phyloP scores from a whole-genome alignment of 257 asterid species.

The Solanum chaucha region DNA sequence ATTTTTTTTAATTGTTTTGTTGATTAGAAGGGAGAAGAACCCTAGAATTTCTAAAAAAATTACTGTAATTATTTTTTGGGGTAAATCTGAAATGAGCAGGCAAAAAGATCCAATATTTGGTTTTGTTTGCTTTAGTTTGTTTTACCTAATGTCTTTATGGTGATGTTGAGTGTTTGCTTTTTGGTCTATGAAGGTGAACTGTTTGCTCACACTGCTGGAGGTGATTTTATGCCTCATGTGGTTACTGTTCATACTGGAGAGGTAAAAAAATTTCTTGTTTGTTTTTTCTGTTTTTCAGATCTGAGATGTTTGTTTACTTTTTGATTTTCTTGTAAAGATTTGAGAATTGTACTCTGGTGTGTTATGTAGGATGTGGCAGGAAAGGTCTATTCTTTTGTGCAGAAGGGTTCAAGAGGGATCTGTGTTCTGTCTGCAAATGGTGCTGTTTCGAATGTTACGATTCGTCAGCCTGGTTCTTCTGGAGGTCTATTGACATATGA shows the following conservation, averaged over 20 bases:
- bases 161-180: background rate
- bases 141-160: background rate
- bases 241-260: slow-evolving; percentile 80
- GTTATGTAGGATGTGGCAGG: slow-evolving; percentile 79
- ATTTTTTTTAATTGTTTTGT: background rate
- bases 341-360: background rate
- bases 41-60: background rate
- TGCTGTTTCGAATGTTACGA: slow-evolving; percentile 71
- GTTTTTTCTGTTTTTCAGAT: background rate
- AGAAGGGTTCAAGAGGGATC: slow-evolving; percentile 66
- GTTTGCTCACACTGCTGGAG: slow-evolving; percentile 78
- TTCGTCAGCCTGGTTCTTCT: slow-evolving; percentile 93
- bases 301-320: background rate
- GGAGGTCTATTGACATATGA: slow-evolving; percentile 84
- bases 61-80: background rate
- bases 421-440: slow-evolving; percentile 94
- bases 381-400: slow-evolving; percentile 68
- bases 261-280: slow-evolving; percentile 22
- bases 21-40: background rate
- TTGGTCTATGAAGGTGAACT: slow-evolving; percentile 55
- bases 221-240: slow-evolving; percentile 78
- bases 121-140: background rate
- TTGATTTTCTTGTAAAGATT: background rate
- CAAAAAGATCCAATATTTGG: background rate
- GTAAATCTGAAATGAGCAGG: background rate